Evolutionary conservation across 805 yeast genomes (phyloP).

Genomic region (Suhomyces prunicola): DNA sequence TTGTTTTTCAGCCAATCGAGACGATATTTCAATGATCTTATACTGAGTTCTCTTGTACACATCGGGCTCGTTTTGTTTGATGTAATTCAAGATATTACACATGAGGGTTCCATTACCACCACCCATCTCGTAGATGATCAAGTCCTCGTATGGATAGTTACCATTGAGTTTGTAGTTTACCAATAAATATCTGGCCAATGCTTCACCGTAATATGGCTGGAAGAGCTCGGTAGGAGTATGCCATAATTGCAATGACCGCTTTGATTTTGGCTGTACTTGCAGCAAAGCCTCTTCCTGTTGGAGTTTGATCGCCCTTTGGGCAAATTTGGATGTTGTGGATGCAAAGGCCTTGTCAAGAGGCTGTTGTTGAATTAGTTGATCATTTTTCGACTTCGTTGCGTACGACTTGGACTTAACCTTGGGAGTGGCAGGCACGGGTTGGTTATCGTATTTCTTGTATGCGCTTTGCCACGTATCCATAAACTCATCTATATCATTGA

Average conservation of each 20-base stretch:
- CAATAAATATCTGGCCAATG: slow-evolving; percentile 75
- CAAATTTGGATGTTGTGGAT: slow-evolving; percentile 24
- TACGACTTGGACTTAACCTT: neutral
- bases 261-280: slow-evolving; percentile 14
- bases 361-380: slow-evolving; percentile 1
- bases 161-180: slow-evolving; percentile 65
- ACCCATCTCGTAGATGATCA: slow-evolving; percentile 82
- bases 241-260: slow-evolving; percentile 66
- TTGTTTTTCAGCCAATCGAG: slow-evolving; percentile 60
- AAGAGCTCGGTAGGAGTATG: slow-evolving; percentile 88
- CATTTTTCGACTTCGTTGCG: neutral
- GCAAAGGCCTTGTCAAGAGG: slow-evolving; percentile 14
- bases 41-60: slow-evolving; percentile 68
- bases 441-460: slow-evolving; percentile 49
- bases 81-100: slow-evolving; percentile 67
- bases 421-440: neutral
- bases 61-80: slow-evolving; percentile 63
- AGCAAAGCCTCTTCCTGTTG: slow-evolving; percentile 21
- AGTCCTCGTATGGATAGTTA: slow-evolving; percentile 64
- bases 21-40: slow-evolving; percentile 68
- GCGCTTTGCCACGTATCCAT: slow-evolving; percentile 64
- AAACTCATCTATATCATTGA: slow-evolving; percentile 66
- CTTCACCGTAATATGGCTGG: slow-evolving; percentile 81
- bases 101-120: slow-evolving; percentile 88
- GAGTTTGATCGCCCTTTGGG: slow-evolving; percentile 22